Evolutionary conservation across 805 yeast genomes (phyloP), one percentile per base, ranked within the genome.

Genomic region (Millerago galiae): DNA sequence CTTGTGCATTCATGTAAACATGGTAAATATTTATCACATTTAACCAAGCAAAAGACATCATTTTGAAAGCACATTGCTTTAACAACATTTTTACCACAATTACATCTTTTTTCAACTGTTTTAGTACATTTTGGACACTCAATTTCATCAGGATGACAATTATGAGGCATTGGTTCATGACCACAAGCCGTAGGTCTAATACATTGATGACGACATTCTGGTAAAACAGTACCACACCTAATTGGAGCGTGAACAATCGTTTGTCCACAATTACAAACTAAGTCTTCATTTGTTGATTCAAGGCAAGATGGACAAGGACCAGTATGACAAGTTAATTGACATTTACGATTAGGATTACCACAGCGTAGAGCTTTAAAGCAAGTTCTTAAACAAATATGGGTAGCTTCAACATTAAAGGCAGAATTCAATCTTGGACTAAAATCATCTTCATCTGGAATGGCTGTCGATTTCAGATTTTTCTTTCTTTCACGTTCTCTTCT

Each of bases 221-320:
- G 83, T 28, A 84, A 57, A 35, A 62, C 68, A 0, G 86, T 76
- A 12, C 95, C 95, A 65, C 96, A 87, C 49, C 95, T 66, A 9
- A 86, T 87, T 0, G 96, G 96, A 0, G 95, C 95, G 16, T 71
- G 72, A 6, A 87, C 69, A 3, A 83, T 72, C 0, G 95, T 87
- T 48, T 72, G 70, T 3, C 95, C 95, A 66, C 96, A 87, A 38
- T 81, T 73, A 56, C 96, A 87, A 3, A 78, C 74, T 51, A 84
- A 65, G 57, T 87, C 95, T 15, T 84, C 87, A 33, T 80, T 75
- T n/a, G 83, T 73, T 5, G 91, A 81, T 54, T 86, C 95, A 38
- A 84, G 59, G 58, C 96, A 87, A 11, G 89, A 83, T 4, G 79
- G 75, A 62, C 95, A 87, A 3, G 83, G 74, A 0, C 96, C 96